Conservation (phyloP, 495 filamentous ascomycete genomes). For the Penicillium antarcticum region DNA sequence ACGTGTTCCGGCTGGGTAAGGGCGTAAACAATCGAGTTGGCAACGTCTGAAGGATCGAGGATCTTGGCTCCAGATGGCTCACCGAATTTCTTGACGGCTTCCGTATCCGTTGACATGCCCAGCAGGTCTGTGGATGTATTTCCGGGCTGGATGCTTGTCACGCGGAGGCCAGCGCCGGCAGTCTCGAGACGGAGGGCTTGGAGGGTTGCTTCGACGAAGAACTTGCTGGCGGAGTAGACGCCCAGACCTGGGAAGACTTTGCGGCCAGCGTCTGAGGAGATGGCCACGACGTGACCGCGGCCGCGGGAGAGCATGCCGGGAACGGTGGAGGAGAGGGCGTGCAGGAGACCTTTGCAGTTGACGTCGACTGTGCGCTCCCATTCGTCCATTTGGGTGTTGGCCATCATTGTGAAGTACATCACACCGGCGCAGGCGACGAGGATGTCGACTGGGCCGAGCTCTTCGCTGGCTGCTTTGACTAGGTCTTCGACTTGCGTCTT, state of each 20-base stretch:
- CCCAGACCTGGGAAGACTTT: constrained; percentile 71
- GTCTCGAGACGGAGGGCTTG: constrained; percentile 66
- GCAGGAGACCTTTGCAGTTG: constrained; percentile 69
- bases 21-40: constrained; percentile 61
- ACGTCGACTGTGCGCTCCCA: constrained; percentile 71
- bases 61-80: constrained; percentile 64
- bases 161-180: constrained; percentile 58
- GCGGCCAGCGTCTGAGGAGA: constrained; percentile 66
- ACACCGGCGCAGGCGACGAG: constrained; percentile 67
- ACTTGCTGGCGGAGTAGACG: constrained; percentile 70
- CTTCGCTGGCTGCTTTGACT: constrained; percentile 44
- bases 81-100: constrained; percentile 68
- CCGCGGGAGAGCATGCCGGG: constrained; percentile 61
- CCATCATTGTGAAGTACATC: constrained; percentile 77
- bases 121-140: constrained; percentile 63
- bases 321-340: constrained; percentile 56
- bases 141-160: constrained; percentile 64
- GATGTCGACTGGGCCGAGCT: constrained; percentile 63
- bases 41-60: constrained; percentile 60
- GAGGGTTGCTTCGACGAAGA: constrained; percentile 70
- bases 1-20: constrained; percentile 62
- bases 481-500: constrained; percentile 53
- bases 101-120: constrained; percentile 61
- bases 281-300: constrained; percentile 61
- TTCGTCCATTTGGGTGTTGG: constrained; percentile 58